Conservation (phyloP, 2,329 filamentous ascomycete species). For the Fusarium miscanthi region DNA sequence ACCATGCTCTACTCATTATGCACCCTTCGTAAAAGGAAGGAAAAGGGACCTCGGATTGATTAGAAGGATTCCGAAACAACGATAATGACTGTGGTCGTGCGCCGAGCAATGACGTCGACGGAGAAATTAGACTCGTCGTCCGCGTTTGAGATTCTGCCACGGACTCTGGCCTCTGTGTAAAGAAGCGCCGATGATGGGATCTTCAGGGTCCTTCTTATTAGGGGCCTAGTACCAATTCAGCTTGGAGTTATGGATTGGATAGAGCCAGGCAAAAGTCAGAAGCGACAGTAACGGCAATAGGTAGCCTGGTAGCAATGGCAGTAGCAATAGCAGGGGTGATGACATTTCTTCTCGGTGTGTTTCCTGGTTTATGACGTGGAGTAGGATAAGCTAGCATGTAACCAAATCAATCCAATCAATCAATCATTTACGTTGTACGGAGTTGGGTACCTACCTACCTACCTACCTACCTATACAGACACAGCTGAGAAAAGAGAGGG, state of each 20-base stretch:
- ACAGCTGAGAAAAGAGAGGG: constrained; percentile 14
- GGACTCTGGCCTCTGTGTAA: constrained; percentile 14
- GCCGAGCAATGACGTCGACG: constrained; percentile 39
- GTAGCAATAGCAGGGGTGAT: not conserved
- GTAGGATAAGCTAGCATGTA: constrained; percentile 7
- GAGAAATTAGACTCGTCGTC: constrained; percentile 31
- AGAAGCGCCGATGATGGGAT: constrained; percentile 36
- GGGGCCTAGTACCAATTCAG: constrained; percentile 24
- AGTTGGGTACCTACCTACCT: not conserved
- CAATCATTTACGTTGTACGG: not conserved
- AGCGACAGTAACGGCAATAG: not conserved
- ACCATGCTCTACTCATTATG: not conserved
- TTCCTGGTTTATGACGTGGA: constrained; percentile 19
- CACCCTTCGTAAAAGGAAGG: constrained; percentile 11
- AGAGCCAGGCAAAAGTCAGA: not conserved
- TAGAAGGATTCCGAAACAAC: constrained; percentile 29
- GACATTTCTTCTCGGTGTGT: not conserved
- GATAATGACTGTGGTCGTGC: constrained; percentile 29
- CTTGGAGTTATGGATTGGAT: constrained; percentile 8
- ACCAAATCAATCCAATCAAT: constrained; percentile 11
- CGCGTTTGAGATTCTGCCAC: constrained; percentile 33
- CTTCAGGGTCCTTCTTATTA: constrained; percentile 44
- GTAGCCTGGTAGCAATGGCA: not conserved
- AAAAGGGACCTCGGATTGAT: constrained; percentile 12
- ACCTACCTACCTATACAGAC: not conserved